Evolutionary conservation across 208 protist genomes (phyloP).

Genomic region (Trypanosoma vivax): DNA sequence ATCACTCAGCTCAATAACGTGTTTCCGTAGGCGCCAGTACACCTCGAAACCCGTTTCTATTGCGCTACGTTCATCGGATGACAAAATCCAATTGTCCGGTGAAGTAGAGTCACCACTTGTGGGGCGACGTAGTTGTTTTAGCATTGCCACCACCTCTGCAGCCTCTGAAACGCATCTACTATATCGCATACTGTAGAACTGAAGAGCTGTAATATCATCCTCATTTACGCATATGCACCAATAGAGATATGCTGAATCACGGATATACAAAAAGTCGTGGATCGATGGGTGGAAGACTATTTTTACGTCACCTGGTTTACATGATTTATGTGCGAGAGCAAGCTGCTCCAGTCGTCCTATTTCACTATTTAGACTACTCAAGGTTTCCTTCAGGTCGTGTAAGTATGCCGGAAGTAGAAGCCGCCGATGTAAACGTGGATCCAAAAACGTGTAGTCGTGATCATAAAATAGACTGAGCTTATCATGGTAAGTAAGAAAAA

Average conservation of each 20-base stretch:
- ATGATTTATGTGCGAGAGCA: background rate
- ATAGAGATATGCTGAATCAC: slow-evolving; percentile 48
- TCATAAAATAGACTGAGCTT: slow-evolving; percentile 58
- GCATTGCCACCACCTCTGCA: slow-evolving; percentile 24
- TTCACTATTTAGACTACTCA: slow-evolving; percentile 47
- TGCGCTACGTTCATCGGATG: slow-evolving; percentile 29
- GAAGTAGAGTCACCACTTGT: slow-evolving; percentile 5
- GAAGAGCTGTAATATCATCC: slow-evolving; percentile 53
- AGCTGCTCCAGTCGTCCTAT: slow-evolving; percentile 37
- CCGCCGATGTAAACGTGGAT: slow-evolving; percentile 41
- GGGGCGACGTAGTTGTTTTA: slow-evolving; percentile 33
- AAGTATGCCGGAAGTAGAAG: slow-evolving; percentile 57
- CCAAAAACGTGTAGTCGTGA: slow-evolving; percentile 54
- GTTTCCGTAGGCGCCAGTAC: slow-evolving; percentile 45
- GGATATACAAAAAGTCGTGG: slow-evolving; percentile 52
- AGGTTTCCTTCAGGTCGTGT: slow-evolving; percentile 35
- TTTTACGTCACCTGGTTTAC: slow-evolving; percentile 4
- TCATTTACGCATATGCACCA: slow-evolving; percentile 60
- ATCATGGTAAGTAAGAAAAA: slow-evolving; percentile 48
- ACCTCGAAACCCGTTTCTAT: slow-evolving; percentile 42
- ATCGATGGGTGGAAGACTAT: slow-evolving; percentile 71
- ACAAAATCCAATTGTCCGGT: slow-evolving; percentile 17
- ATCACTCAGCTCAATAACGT: slow-evolving; percentile 33
- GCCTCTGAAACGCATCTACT: slow-evolving; percentile 24
- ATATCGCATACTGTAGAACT: slow-evolving; percentile 50